Conservation (phyloP, 2,329 filamentous ascomycete species). For the Penicillium decumbens region DNA sequence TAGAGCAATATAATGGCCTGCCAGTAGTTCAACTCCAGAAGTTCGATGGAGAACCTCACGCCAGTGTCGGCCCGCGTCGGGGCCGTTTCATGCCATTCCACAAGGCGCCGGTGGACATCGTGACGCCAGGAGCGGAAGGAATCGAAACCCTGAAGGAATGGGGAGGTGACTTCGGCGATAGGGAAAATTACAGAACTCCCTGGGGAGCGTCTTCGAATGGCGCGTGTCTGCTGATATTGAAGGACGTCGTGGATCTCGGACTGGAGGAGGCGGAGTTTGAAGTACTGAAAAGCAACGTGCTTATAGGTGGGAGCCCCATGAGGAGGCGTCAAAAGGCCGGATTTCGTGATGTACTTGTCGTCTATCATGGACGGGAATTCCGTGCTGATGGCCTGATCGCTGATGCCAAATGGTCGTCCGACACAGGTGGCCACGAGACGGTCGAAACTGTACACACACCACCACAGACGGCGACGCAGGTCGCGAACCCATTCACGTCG, state of each 20-base stretch:
- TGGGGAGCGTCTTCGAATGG: slow-evolving; percentile 62
- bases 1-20: slow-evolving; percentile 96
- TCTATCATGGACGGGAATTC: slow-evolving; percentile 87
- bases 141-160: slow-evolving; percentile 76
- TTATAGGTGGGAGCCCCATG: slow-evolving; percentile 77
- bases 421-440: slow-evolving; percentile 93
- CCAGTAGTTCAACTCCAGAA: slow-evolving; percentile 95
- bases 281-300: slow-evolving; percentile 85
- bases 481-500: slow-evolving; percentile 81
- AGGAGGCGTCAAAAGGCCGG: slow-evolving; percentile 62
- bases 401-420: slow-evolving; percentile 86
- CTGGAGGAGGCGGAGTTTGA: slow-evolving; percentile 79
- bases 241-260: slow-evolving; percentile 93
- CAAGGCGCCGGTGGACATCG: slow-evolving; percentile 77
- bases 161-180: slow-evolving; percentile 73
- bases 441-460: slow-evolving; percentile 94
- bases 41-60: slow-evolving; percentile 82
- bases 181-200: slow-evolving; percentile 67
- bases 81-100: slow-evolving; percentile 79
- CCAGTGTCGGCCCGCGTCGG: slow-evolving; percentile 75
- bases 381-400: slow-evolving; percentile 93
- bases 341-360: slow-evolving; percentile 78
- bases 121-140: slow-evolving; percentile 84
- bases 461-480: slow-evolving; percentile 82
- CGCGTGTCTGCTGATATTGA: slow-evolving; percentile 83